A percentile compares a stretch with the other conserved stretches of the same genome.
Conservation (phyloP, 2,329 filamentous ascomycete species). For the Talaromyces sp. region DNA sequence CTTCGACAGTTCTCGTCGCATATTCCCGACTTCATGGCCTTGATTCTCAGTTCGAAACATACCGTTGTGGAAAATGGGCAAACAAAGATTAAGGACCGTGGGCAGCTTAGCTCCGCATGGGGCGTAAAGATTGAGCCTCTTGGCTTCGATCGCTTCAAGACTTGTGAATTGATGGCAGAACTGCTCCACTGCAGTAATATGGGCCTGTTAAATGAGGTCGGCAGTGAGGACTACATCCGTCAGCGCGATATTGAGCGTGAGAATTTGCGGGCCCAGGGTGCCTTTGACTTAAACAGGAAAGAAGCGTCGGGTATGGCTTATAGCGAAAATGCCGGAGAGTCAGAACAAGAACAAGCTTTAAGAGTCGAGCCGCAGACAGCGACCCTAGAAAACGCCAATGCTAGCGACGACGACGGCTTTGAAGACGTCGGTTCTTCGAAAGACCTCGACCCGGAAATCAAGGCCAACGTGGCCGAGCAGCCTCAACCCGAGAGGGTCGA, state of each 20-base stretch:
- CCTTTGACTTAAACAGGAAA: conserved; percentile 51
- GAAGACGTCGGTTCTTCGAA: conserved; percentile 74
- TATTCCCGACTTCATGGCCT: conserved; percentile 87
- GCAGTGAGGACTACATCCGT: conserved; percentile 81
- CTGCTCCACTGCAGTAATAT: conserved; percentile 97
- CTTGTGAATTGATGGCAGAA: conserved; percentile 97
- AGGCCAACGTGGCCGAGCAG: conserved; percentile 19
- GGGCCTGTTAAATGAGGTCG: conserved; percentile 87
- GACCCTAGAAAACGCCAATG: conserved; percentile 72
- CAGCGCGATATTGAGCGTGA: conserved; percentile 78
- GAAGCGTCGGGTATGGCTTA: conserved; percentile 56
- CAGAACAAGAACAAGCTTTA: conserved; percentile 38
- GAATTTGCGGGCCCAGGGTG: conserved; percentile 71
- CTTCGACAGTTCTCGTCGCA: conserved; percentile 84
- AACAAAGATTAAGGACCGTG: conserved; percentile 62
- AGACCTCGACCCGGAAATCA: conserved; percentile 54
- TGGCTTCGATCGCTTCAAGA: conserved; percentile 97
- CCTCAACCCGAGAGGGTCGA: conserved; percentile 14
- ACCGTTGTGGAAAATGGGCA: conserved; percentile 55
- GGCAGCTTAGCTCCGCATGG: conserved; percentile 79
- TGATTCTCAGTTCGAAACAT: conserved; percentile 72
- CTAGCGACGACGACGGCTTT: conserved; percentile 84
- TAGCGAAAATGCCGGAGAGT: conserved; percentile 46
- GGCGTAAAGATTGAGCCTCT: conserved; percentile 87
- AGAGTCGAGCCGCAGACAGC: conserved; percentile 50